These are phyloP conservation scores for Wickerhamomyces sp. DNA, from an alignment of 1,139 yeast genomes.

Conservation along the genomic window DNA sequence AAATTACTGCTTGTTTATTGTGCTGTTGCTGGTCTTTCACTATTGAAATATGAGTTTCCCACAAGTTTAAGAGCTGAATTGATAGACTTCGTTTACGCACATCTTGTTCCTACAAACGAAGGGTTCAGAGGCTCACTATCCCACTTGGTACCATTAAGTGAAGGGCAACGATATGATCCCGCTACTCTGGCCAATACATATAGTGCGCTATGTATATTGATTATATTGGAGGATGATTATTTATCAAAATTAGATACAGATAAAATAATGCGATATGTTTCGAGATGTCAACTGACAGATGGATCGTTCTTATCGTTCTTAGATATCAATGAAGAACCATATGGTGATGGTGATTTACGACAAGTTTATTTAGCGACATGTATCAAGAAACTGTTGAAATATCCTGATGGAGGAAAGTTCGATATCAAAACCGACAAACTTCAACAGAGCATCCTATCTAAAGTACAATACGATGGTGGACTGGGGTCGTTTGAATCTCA, in stretches of 20 bases:
- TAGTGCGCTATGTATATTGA: constrained; percentile 51
- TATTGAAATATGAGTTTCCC: constrained; percentile 39
- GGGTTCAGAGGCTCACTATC: constrained; percentile 57
- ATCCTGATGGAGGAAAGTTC: constrained; percentile 15
- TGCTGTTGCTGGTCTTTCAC: constrained; percentile 56
- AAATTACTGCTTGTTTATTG: constrained; percentile 63
- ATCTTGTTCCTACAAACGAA: constrained; percentile 36
- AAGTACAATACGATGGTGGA: constrained; percentile 66
- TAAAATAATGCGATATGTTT: constrained; percentile 47
- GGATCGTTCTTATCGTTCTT: constrained; percentile 59
- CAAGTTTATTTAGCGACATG: constrained; percentile 72
- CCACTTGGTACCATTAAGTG: constrained; percentile 28
- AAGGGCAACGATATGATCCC: constrained; percentile 39
- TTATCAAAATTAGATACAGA: constrained; percentile 35
- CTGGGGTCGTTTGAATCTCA: constrained; percentile 70
- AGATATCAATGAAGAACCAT: constrained; percentile 36
- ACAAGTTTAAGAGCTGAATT: constrained; percentile 29
- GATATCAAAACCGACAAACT: constrained; percentile 44
- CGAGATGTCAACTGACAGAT: constrained; percentile 45
- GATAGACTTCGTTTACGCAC: constrained; percentile 45
- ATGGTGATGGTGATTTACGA: constrained; percentile 70
- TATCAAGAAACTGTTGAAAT: constrained; percentile 49
- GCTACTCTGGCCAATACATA: constrained; percentile 68
- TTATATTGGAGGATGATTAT: constrained; percentile 42
- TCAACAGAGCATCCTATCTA: constrained; percentile 36